Base-by-base conservation (phyloP, 2,329 filamentous ascomycete genomes). In the Trichoderma cornu-damae region DNA sequence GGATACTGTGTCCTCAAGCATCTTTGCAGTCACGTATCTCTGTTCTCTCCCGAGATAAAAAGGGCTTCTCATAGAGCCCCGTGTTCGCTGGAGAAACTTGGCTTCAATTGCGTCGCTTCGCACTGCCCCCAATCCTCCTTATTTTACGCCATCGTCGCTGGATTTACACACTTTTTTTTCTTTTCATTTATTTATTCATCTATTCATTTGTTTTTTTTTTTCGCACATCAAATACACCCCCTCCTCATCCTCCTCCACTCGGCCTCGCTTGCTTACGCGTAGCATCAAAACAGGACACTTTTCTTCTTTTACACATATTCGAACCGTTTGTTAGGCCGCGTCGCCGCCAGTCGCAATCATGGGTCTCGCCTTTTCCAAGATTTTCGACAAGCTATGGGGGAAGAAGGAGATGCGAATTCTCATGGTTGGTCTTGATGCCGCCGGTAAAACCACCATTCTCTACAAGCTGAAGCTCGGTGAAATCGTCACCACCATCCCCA, bases 341-440 rank as follows among this genome's bases (percentile, higher is more conserved):
- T 65, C 68, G 70, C 69, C 68, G 59, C 67, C 26, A 70, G 74
- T 77, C 81, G 82, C 83, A 80, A 92, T 77, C 78, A 99, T 99
- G 94, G 94, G 94, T 95, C 84, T 97, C 77, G 86, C 88, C 74
- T 90, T 97, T 80, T 97, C 92, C 71, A 96, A 94, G 85, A 77
- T 97, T 73, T 94, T 97, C 77, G 90, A 96, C 75, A 86, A 88
- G 81, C 85, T 97, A 77, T 96, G 90, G 88, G 91, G 93, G 73
- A 96, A 96, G 88, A 97, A 97, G 87, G 94, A 99, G 86, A 99
- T 99, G 94, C 87, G 94, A 83, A 96, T 99, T 81, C 79, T 99
- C 78, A 99, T 99, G 94, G 92, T 99, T 70, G 94, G 94, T 85
- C 87, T 99, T 71, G 94, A 99, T 78, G 94, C 94, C 71, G 94